Evolutionary conservation across 371 early-diverging fungal genomes (phyloP).

Genomic region (Cokeromyces recurvatus): DNA sequence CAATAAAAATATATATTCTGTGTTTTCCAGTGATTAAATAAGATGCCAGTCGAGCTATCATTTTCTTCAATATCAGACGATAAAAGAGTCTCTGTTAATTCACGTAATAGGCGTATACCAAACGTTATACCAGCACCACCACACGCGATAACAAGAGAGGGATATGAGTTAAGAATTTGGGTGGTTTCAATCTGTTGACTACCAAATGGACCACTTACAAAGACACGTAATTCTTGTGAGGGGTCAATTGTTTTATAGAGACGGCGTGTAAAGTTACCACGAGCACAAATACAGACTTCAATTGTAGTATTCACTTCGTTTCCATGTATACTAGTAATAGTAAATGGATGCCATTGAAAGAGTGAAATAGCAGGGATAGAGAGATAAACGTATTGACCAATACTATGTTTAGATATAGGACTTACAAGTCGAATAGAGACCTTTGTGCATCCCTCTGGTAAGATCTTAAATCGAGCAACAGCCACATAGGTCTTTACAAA

Average conservation of each 20-base stretch:
- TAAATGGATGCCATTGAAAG: constrained; percentile 63
- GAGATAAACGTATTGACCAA: constrained; percentile 56
- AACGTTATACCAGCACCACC: constrained; percentile 57
- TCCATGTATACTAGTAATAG: constrained; percentile 38
- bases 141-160: constrained; percentile 36
- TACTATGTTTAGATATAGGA: constrained; percentile 27
- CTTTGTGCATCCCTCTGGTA: constrained; percentile 41
- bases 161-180: constrained; percentile 17
- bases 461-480: constrained; percentile 40
- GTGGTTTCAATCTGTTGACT: constrained; percentile 8
- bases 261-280: constrained; percentile 51
- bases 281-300: constrained; percentile 43
- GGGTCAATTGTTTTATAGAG: constrained; percentile 33
- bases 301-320: constrained; percentile 9
- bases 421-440: constrained; percentile 39
- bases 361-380: constrained; percentile 50
- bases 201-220: constrained; percentile 50
- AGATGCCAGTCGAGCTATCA: not conserved
- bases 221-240: constrained; percentile 32
- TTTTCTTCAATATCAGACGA: not conserved
- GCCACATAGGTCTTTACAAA: constrained; percentile 47
- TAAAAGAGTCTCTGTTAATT: constrained; percentile 23
- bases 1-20: constrained; percentile 30
- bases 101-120: constrained; percentile 47
- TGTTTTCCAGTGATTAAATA: constrained; percentile 8